Evolutionary conservation across 768 basidiomycete genomes (phyloP).

Genomic region (Lentinula guzmanii): DNA sequence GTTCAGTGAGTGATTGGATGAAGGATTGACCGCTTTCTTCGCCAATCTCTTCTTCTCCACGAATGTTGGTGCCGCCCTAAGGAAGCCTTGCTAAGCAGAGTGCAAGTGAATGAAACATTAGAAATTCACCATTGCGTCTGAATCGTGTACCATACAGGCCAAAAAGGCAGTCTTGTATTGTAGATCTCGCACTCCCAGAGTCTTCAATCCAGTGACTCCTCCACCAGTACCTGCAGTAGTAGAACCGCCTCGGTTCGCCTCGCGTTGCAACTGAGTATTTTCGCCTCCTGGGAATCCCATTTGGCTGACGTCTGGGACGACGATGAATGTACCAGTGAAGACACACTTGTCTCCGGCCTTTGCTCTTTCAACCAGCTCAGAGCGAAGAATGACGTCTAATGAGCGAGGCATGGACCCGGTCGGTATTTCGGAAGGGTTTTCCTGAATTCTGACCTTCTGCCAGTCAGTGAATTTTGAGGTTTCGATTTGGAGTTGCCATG

Average conservation of each 20-base stretch:
- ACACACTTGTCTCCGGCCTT: slow-evolving; percentile 99
- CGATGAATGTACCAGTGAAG: slow-evolving; percentile 97
- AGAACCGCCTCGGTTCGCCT: slow-evolving; percentile 62
- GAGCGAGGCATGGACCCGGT: slow-evolving; percentile 98
- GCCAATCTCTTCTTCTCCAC: slow-evolving; percentile 80
- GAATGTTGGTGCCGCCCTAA: slow-evolving; percentile 80
- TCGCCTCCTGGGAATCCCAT: slow-evolving; percentile 94
- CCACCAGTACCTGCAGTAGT: slow-evolving; percentile 57
- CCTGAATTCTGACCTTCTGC: slow-evolving; percentile 99
- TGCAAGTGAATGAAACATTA: not conserved
- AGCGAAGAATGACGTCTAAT: slow-evolving; percentile 90
- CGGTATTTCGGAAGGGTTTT: slow-evolving; percentile 97
- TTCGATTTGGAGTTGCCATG: slow-evolving; percentile 95
- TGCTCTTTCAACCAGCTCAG: slow-evolving; percentile 95
- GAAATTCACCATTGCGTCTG: slow-evolving; percentile 74
- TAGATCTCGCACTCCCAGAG: slow-evolving; percentile 88
- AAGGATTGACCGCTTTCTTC: slow-evolving; percentile 80
- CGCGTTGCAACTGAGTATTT: slow-evolving; percentile 83
- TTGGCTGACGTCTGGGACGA: slow-evolving; percentile 97
- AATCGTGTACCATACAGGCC: slow-evolving; percentile 94
- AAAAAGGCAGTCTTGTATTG: slow-evolving; percentile 99
- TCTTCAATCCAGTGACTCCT: slow-evolving; percentile 93
- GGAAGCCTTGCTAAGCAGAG: not conserved
- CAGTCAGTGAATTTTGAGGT: slow-evolving; percentile 96
- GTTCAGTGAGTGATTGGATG: slow-evolving; percentile 82